Conservation (phyloP, 1,284 basidiomycete genomes). For the Papiliotrema fonsecae region DNA sequence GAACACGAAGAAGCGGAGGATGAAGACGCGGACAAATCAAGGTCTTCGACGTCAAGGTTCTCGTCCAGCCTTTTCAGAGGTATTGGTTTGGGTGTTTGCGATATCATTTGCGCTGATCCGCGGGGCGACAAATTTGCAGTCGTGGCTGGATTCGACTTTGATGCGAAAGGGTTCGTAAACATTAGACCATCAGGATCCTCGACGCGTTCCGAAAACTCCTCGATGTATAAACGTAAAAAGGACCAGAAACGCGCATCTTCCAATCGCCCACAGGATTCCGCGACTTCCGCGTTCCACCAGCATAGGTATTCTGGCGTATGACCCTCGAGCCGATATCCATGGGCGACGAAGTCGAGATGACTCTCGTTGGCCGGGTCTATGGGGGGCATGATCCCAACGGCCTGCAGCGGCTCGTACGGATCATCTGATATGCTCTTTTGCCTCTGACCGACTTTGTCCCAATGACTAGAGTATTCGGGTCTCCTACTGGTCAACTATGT, state of each 20-base stretch:
- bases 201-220: slow-evolving; percentile 35
- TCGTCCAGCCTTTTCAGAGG: slow-evolving; percentile 11
- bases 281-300: slow-evolving; percentile 49
- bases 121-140: slow-evolving; percentile 15
- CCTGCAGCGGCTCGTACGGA: slow-evolving; percentile 40
- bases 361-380: slow-evolving; percentile 41
- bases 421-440: slow-evolving; percentile 43
- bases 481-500: slow-evolving; percentile 46
- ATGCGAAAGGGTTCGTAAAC: slow-evolving; percentile 12
- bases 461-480: slow-evolving; percentile 51
- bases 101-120: neutral
- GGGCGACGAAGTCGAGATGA: slow-evolving; percentile 61
- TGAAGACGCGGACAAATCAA: slow-evolving; percentile 3
- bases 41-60: slow-evolving; percentile 9
- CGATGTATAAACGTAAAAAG: slow-evolving; percentile 59
- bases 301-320: slow-evolving; percentile 52
- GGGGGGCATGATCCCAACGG: slow-evolving; percentile 27
- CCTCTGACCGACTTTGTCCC: slow-evolving; percentile 38
- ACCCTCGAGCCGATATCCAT: slow-evolving; percentile 62
- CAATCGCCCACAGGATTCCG: slow-evolving; percentile 58
- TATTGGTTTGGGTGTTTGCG: slow-evolving; percentile 3
- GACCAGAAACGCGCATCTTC: slow-evolving; percentile 66
- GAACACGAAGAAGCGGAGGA: slow-evolving; percentile 2
- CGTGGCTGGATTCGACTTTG: slow-evolving; percentile 4
- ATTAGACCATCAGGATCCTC: slow-evolving; percentile 21